Percentiles rank a stretch among this genome's conserved stretches.
Conservation (phyloP, 2,329 filamentous ascomycete genomes). For the Cladorrhinum sp. region DNA sequence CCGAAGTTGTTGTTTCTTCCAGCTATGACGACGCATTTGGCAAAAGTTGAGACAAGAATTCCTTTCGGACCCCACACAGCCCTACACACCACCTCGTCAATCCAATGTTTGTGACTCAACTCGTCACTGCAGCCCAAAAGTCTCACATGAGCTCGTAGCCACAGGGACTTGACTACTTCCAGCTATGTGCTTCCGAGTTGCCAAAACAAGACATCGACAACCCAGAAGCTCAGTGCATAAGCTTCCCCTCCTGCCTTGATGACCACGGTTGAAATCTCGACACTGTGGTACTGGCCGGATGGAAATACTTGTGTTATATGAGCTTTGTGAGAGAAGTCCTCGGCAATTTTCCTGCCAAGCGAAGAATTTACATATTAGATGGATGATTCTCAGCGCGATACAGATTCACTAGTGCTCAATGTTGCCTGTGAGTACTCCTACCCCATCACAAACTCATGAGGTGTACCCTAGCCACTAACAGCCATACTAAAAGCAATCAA, state of each 20-base stretch:
- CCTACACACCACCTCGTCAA: background rate
- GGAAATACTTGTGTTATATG: background rate
- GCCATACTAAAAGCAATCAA: background rate
- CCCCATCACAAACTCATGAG: background rate
- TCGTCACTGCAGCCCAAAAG: no score
- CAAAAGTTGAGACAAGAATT: background rate
- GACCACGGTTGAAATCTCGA: background rate
- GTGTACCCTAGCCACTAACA: background rate
- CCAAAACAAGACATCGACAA: background rate
- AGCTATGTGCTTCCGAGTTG: background rate
- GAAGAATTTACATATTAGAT: background rate
- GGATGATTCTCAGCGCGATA: background rate
- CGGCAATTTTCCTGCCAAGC: background rate
- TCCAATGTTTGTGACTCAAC: background rate
- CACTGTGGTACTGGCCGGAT: background rate
- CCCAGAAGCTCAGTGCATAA: background rate
- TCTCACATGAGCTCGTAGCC: no score
- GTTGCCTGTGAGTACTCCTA: background rate
- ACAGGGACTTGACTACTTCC: no score
- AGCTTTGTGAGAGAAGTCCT: background rate
- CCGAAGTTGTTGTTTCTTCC: no score
- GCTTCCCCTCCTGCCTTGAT: background rate
- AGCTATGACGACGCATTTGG: no score
- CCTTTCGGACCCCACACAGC: background rate
- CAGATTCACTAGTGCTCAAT: background rate